Conservation (phyloP, 306 rosid species). For the Ammopiptanthus mongolicus region DNA sequence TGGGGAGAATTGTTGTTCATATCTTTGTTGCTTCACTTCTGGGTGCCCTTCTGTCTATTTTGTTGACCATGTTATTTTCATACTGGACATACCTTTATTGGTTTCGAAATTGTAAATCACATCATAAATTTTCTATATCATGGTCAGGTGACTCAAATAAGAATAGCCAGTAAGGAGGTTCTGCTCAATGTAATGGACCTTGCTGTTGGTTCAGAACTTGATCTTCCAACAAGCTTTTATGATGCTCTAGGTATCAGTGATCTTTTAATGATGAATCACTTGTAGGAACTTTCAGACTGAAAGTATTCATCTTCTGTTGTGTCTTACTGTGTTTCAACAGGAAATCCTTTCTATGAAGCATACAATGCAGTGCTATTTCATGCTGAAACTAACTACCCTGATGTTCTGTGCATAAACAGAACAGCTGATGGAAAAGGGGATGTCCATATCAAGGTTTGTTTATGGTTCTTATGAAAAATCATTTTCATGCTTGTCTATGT, state of each 20-base stretch:
- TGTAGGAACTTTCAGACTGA: conserved; percentile 17
- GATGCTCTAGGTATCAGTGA: conserved; percentile 63
- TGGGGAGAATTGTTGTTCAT: not conserved
- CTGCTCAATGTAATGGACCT: conserved; percentile 57
- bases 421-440: conserved; percentile 51
- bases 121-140: conserved; percentile 9
- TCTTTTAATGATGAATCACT: conserved; percentile 8
- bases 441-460: conserved; percentile 66
- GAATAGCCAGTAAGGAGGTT: conserved; percentile 55
- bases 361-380: conserved; percentile 40
- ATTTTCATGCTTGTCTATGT: not conserved
- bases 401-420: conserved; percentile 56
- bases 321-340: conserved; percentile 45
- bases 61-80: not conserved
- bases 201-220: conserved; percentile 68
- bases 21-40: not conserved
- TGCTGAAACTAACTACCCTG: conserved; percentile 68
- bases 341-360: conserved; percentile 86
- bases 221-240: conserved; percentile 57
- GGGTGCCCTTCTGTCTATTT: not conserved
- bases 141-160: conserved; percentile 81
- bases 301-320: conserved; percentile 18
- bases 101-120: conserved; percentile 13
- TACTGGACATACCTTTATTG: not conserved
- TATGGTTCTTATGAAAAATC: conserved; percentile 4